These are phyloP conservation scores for Fomitopsis palustris DNA, from an alignment of 1,284 basidiomycete species.

Conservation along the genomic window DNA sequence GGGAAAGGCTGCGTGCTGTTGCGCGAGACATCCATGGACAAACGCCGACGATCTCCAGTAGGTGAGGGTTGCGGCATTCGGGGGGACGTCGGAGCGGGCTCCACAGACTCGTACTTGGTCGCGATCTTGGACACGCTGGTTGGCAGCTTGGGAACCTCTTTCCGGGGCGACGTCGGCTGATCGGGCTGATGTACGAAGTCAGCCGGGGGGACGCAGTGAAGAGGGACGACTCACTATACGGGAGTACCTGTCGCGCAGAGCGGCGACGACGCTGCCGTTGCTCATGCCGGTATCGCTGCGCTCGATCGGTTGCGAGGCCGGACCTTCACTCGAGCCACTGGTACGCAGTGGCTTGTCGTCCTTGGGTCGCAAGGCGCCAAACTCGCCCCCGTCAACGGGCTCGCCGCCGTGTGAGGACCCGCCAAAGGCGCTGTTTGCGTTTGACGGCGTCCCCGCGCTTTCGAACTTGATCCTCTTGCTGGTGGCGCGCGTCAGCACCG, in stretches of 20 bases:
- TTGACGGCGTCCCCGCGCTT: neutral
- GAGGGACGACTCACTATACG: conserved; percentile 40
- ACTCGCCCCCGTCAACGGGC: conserved; percentile 36
- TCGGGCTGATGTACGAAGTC: conserved; percentile 36
- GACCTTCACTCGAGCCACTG: conserved; percentile 14
- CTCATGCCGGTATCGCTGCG: conserved; percentile 37
- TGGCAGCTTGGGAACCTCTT: conserved; percentile 58
- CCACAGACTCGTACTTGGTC: conserved; percentile 46
- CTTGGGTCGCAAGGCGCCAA: conserved; percentile 23
- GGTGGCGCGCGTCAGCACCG: neutral
- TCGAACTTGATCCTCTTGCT: neutral
- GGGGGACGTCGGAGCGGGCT: neutral
- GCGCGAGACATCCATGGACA: conserved; percentile 14
- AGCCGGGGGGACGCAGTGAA: conserved; percentile 1
- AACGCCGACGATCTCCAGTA: conserved; percentile 15
- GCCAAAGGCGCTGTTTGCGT: neutral
- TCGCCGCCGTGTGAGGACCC: conserved; percentile 24
- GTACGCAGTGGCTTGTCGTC: conserved; percentile 8
- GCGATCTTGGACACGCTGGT: conserved; percentile 66
- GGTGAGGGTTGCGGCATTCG: conserved; percentile 28
- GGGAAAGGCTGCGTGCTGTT: conserved; percentile 13
- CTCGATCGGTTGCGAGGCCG: conserved; percentile 19
- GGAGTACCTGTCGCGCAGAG: conserved; percentile 62
- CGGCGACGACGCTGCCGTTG: conserved; percentile 60
- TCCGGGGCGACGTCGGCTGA: conserved; percentile 50